A percentile compares a stretch with the other conserved stretches of the same genome.
Conservation (phyloP, 176 grass and related monocot genomes). For the Ananas comosus region DNA sequence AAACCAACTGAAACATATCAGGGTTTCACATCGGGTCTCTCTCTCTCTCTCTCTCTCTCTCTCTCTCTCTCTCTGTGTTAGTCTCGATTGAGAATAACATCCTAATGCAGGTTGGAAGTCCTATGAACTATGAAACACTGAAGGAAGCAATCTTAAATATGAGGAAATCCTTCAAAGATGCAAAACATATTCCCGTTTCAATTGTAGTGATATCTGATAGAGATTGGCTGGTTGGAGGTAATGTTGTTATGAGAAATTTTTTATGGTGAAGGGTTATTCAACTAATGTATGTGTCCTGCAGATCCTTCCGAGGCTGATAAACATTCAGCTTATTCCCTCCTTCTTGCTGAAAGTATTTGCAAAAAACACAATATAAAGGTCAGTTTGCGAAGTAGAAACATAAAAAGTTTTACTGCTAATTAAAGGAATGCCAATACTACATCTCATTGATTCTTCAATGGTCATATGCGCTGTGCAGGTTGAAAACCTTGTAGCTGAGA, state of each 20-base stretch:
- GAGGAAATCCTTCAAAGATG: slow-evolving; percentile 35
- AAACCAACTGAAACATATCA: slow-evolving; percentile 73
- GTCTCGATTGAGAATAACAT: slow-evolving; percentile 6
- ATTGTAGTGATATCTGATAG: slow-evolving; percentile 78
- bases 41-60: slow-evolving; percentile 6
- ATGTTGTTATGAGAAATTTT: slow-evolving; percentile 5
- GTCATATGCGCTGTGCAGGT: slow-evolving; percentile 39
- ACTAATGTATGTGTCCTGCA: slow-evolving; percentile 33
- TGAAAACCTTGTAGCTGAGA: slow-evolving; percentile 90
- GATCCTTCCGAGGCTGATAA: slow-evolving; percentile 86
- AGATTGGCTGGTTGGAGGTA: slow-evolving; percentile 86
- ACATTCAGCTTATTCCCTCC: slow-evolving; percentile 82
- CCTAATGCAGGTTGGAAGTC: slow-evolving; percentile 66
- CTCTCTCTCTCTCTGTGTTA: slow-evolving; percentile 19
- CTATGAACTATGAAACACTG: slow-evolving; percentile 76
- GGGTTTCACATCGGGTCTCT: slow-evolving; percentile 69
- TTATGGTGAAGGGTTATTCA: slow-evolving; percentile 17
- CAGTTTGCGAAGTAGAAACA: slow-evolving; percentile 19
- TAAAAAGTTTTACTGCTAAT: not conserved
- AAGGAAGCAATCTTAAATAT: slow-evolving; percentile 71
- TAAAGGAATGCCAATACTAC: slow-evolving; percentile 18
- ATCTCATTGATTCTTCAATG: slow-evolving; percentile 20
- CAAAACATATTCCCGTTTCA: slow-evolving; percentile 52
- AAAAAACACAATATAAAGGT: slow-evolving; percentile 71
- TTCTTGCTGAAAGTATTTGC: slow-evolving; percentile 96